phyloP scores from a whole-genome alignment of 1,284 basidiomycete genomes.

The Leccinum fallax region DNA sequence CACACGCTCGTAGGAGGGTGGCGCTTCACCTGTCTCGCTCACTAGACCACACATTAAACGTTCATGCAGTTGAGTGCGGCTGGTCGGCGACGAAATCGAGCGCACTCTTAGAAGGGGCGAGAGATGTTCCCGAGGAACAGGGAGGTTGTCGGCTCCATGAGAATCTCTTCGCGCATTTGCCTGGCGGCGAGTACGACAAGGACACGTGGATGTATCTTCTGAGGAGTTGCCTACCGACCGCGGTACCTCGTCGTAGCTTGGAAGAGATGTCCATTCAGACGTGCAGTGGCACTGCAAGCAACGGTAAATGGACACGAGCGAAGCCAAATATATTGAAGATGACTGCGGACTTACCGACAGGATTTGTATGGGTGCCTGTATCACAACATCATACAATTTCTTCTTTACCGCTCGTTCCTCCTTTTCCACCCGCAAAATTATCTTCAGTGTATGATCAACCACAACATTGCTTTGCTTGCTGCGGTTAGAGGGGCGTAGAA shows the following conservation, averaged over 20 bases:
- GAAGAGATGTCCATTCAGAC: slow-evolving; percentile 75
- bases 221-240: slow-evolving; percentile 35
- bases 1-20: slow-evolving; percentile 56
- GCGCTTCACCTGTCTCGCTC: slow-evolving; percentile 63
- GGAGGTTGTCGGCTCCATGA: background rate
- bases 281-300: slow-evolving; percentile 72
- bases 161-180: slow-evolving; percentile 8
- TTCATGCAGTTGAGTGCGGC: slow-evolving; percentile 53
- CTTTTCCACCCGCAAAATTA: slow-evolving; percentile 84
- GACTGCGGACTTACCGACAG: slow-evolving; percentile 61
- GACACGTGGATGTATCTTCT: slow-evolving; percentile 43
- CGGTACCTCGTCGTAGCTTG: slow-evolving; percentile 56
- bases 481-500: slow-evolving; percentile 80
- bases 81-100: slow-evolving; percentile 35
- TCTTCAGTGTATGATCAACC: slow-evolving; percentile 80
- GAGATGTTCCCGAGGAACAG: slow-evolving; percentile 25
- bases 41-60: slow-evolving; percentile 65
- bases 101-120: slow-evolving; percentile 38
- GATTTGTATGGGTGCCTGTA: slow-evolving; percentile 81
- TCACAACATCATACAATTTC: slow-evolving; percentile 89
- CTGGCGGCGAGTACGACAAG: slow-evolving; percentile 38
- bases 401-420: slow-evolving; percentile 75
- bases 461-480: slow-evolving; percentile 82
- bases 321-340: background rate
- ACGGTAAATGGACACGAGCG: background rate